A percentile compares a stretch with the other conserved stretches of the same genome.
Conservation (phyloP, 345 rosid genomes). For the Aethionema arabicum region DNA sequence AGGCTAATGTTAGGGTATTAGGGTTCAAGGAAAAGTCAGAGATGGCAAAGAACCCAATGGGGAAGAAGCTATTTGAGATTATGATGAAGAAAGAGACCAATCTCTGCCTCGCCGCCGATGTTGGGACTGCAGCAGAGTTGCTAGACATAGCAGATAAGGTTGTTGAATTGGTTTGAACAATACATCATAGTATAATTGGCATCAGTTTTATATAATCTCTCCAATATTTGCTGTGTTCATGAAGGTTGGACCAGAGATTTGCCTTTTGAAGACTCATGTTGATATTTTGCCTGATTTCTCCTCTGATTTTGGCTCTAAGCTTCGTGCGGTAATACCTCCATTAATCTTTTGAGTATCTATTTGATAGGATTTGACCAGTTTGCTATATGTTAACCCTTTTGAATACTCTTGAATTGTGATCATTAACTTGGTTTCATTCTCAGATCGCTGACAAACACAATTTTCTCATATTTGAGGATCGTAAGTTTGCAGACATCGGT, state of each 20-base stretch:
- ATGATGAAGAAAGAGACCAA: constrained; percentile 88
- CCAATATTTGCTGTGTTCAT: constrained; percentile 21
- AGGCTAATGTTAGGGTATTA: constrained; percentile 45
- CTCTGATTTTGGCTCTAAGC: constrained; percentile 82
- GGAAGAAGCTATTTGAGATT: constrained; percentile 73
- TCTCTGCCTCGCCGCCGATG: constrained; percentile 95
- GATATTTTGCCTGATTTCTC: constrained; percentile 96
- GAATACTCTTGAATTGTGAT: neutral
- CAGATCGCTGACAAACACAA: constrained; percentile 89
- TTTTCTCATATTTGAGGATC: constrained; percentile 91
- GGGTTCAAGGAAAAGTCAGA: constrained; percentile 65
- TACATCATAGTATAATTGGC: neutral
- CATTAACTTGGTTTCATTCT: constrained; percentile 1
- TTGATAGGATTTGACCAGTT: neutral
- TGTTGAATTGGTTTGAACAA: neutral
- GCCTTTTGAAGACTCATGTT: constrained; percentile 92
- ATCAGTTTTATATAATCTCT: constrained; percentile 1
- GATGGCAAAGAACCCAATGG: constrained; percentile 67
- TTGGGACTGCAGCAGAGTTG: constrained; percentile 85
- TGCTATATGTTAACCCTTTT: neutral
- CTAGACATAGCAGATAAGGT: constrained; percentile 89
- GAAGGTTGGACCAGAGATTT: constrained; percentile 96
- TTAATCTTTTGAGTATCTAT: neutral
- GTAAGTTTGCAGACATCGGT: constrained; percentile 98
- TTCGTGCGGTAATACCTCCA: constrained; percentile 56